Evolutionary conservation across 2,329 filamentous ascomycete species (phyloP).

Genomic region (Paradendryphiella salina): DNA sequence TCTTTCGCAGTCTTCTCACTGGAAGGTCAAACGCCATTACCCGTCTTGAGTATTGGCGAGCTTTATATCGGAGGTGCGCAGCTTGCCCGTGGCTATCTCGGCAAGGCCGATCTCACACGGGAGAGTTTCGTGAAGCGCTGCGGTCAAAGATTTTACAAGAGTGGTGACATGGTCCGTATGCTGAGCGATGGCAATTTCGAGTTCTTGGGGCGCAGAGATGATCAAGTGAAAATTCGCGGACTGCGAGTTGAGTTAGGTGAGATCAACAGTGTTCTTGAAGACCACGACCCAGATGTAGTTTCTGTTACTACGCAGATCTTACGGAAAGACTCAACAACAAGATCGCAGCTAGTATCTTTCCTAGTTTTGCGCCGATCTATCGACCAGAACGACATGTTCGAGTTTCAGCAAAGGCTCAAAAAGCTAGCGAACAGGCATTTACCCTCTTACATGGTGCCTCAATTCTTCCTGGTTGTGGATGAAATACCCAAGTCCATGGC

Average conservation of each 20-base stretch:
- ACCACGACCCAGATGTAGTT: slow-evolving; percentile 25
- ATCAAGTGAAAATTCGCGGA: slow-evolving; percentile 49
- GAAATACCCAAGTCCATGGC: slow-evolving; percentile 45
- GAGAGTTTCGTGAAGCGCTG: slow-evolving; percentile 37
- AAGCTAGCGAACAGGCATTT: slow-evolving; percentile 26
- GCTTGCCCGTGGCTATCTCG: slow-evolving; percentile 52
- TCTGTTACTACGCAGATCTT: slow-evolving; percentile 40
- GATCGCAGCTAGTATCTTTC: slow-evolving; percentile 46
- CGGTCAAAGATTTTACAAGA: slow-evolving; percentile 45
- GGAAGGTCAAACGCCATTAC: slow-evolving; percentile 38
- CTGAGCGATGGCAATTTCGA: slow-evolving; percentile 46
- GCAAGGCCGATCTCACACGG: slow-evolving; percentile 38
- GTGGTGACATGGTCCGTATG: slow-evolving; percentile 47
- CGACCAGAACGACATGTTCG: slow-evolving; percentile 9
- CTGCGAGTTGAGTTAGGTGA: slow-evolving; percentile 47
- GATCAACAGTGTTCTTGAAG: slow-evolving; percentile 40
- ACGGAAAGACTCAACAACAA: slow-evolving; percentile 28
- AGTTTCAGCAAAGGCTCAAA: slow-evolving; percentile 27
- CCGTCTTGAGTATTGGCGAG: slow-evolving; percentile 50
- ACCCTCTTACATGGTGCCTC: slow-evolving; percentile 47
- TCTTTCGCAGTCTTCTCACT: slow-evolving; percentile 46
- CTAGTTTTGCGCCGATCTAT: slow-evolving; percentile 16
- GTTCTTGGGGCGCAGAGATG: slow-evolving; percentile 46
- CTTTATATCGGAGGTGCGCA: slow-evolving; percentile 54
- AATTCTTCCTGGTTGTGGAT: slow-evolving; percentile 41